These are phyloP conservation scores for Kluyveromyces starmeri DNA, from an alignment of 805 yeast genomes.

Conservation along the genomic window DNA sequence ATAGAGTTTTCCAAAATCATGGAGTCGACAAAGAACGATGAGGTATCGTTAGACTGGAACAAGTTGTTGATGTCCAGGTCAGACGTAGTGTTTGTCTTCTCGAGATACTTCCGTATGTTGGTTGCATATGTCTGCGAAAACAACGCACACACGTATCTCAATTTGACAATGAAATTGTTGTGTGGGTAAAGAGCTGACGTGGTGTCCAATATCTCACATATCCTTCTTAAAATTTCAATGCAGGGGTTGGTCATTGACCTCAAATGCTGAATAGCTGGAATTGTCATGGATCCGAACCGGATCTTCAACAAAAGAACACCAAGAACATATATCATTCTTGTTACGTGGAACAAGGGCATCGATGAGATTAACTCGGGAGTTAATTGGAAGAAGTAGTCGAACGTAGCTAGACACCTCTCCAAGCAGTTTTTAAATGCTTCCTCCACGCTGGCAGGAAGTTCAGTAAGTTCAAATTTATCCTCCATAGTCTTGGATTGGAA, in stretches of 20 bases:
- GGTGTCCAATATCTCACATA: constrained; percentile 19
- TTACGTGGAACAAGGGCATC: constrained; percentile 47
- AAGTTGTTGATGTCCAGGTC: neutral
- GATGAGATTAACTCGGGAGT: constrained; percentile 40
- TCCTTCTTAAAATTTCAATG: constrained; percentile 23
- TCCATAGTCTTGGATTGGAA: constrained; percentile 11
- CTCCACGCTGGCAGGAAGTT: constrained; percentile 27
- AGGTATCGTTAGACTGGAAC: constrained; percentile 1
- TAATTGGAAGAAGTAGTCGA: constrained; percentile 40
- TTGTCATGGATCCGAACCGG: constrained; percentile 44
- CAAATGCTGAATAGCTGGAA: constrained; percentile 38
- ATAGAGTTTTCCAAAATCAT: constrained; percentile 3
- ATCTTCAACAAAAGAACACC: constrained; percentile 50
- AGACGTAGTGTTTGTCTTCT: neutral
- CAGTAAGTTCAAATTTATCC: constrained; percentile 8
- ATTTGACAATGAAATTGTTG: constrained; percentile 45
- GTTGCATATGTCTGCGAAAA: constrained; percentile 54
- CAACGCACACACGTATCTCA: constrained; percentile 46
- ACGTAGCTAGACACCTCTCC: constrained; percentile 42
- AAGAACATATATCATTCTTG: constrained; percentile 54
- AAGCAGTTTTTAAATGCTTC: constrained; percentile 43
- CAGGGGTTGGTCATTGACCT: constrained; percentile 42
- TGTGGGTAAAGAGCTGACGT: constrained; percentile 31
- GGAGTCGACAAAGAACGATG: constrained; percentile 4
- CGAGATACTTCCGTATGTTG: constrained; percentile 33